Evolutionary conservation across 2,329 filamentous ascomycete species (phyloP).

Genomic region (Ascocoryne sarcoides): DNA sequence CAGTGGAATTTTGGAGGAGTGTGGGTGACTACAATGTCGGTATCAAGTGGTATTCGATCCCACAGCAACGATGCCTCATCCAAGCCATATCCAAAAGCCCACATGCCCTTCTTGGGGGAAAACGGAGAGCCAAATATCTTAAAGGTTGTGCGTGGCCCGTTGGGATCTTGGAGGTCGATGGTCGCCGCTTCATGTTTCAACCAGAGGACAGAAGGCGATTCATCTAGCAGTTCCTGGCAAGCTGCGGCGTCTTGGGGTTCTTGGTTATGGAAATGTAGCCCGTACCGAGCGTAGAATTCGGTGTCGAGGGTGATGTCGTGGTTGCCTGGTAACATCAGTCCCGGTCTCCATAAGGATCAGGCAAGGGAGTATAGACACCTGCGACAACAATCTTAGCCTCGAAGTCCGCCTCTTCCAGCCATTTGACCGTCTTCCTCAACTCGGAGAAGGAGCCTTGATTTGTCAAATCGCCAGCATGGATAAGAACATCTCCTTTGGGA

Average conservation of each 20-base stretch:
- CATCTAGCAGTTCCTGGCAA: constrained; percentile 40
- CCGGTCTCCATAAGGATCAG: constrained; percentile 1
- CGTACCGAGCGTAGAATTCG: constrained; percentile 49
- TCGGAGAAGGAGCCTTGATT: constrained; percentile 58
- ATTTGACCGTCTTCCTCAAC: constrained; percentile 52
- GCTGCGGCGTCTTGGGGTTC: constrained; percentile 41
- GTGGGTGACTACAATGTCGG: constrained; percentile 63
- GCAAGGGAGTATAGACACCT: constrained; percentile 42
- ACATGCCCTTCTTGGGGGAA: constrained; percentile 46
- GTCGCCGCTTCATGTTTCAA: constrained; percentile 48
- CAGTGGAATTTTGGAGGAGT: constrained; percentile 54
- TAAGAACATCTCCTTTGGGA: constrained; percentile 63
- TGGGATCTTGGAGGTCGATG: constrained; percentile 44
- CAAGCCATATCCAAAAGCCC: constrained; percentile 58
- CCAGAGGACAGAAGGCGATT: constrained; percentile 50
- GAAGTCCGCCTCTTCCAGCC: constrained; percentile 60
- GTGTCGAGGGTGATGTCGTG: constrained; percentile 65
- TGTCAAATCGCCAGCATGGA: constrained; percentile 69
- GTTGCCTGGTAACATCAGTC: constrained; percentile 45
- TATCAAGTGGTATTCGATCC: constrained; percentile 50
- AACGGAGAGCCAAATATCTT: constrained; percentile 64
- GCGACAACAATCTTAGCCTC: constrained; percentile 63
- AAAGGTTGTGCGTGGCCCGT: constrained; percentile 51
- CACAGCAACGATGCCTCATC: constrained; percentile 40
- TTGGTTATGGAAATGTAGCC: constrained; percentile 47